phyloP scores from a whole-genome alignment of 2,329 filamentous ascomycete genomes.

The Hirsutella minnesotensis region DNA sequence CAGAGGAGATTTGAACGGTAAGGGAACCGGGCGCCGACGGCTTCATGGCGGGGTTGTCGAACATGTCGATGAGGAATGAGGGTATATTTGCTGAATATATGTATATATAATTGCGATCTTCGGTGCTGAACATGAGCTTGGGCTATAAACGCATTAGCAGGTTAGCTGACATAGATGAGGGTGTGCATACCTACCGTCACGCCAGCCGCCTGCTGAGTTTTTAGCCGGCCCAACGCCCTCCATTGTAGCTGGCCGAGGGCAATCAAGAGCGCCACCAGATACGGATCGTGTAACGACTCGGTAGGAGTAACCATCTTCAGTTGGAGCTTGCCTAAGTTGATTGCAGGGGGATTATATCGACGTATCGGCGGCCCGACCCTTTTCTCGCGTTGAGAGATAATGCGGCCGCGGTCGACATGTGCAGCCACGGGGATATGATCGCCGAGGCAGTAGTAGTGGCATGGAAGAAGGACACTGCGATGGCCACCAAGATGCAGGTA shows the following conservation, averaged over 20 bases:
- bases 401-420: background rate
- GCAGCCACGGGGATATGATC: background rate
- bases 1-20: background rate
- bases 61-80: background rate
- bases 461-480: background rate
- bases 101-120: background rate
- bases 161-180: background rate
- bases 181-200: conserved; percentile 1
- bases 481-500: background rate
- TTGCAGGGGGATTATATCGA: background rate
- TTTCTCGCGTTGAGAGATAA: background rate
- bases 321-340: background rate
- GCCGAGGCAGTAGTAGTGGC: background rate
- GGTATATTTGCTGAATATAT: conserved; percentile 1
- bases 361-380: background rate
- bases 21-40: background rate
- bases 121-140: background rate
- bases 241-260: background rate
- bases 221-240: background rate
- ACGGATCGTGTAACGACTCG: conserved; percentile 1
- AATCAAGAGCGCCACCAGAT: conserved; percentile 1
- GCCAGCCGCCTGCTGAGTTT: background rate
- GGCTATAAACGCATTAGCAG: background rate
- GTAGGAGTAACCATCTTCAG: background rate
- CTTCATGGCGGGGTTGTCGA: background rate